phyloP scores from a whole-genome alignment of 1,284 basidiomycete genomes.

The Heterobasidion parviporum region DNA sequence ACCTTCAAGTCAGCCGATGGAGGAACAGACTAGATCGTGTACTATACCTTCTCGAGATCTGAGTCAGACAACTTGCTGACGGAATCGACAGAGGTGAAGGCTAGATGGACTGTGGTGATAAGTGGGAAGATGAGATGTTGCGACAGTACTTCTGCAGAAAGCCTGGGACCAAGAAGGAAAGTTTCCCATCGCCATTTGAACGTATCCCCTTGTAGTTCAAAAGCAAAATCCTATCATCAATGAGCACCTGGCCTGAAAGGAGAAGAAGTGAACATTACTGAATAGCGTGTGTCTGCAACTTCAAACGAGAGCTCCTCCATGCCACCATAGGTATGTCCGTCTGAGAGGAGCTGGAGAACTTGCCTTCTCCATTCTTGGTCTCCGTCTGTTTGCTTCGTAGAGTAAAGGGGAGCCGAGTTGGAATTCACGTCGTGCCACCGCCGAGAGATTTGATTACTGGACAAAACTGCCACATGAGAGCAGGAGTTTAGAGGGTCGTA shows the following conservation, averaged over 20 bases:
- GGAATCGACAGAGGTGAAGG: constrained; percentile 51
- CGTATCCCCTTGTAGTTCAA: constrained; percentile 45
- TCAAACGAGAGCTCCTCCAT: constrained; percentile 52
- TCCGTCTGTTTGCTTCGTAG: constrained; percentile 21
- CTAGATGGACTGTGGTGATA: constrained; percentile 58
- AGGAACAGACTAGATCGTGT: neutral
- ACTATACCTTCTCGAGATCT: constrained; percentile 58
- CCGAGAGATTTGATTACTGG: constrained; percentile 50
- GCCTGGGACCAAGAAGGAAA: constrained; percentile 49
- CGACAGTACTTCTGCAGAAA: constrained; percentile 62
- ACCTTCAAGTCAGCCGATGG: constrained; percentile 4
- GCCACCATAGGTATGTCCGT: constrained; percentile 49
- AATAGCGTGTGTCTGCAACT: constrained; percentile 44
- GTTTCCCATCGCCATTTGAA: constrained; percentile 78
- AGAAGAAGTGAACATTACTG: constrained; percentile 33
- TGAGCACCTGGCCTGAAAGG: neutral
- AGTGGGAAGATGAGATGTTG: constrained; percentile 68
- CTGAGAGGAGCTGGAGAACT: constrained; percentile 42
- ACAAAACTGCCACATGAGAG: constrained; percentile 34
- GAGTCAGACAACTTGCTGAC: constrained; percentile 42
- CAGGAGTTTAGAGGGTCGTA: constrained; percentile 4
- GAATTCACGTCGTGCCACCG: constrained; percentile 56
- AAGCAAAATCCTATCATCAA: constrained; percentile 48
- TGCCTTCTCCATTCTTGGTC: constrained; percentile 47
- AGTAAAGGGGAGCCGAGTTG: neutral